Evolutionary conservation across 768 basidiomycete species (phyloP).

Genomic region (Mycena olivaceomarginata): DNA sequence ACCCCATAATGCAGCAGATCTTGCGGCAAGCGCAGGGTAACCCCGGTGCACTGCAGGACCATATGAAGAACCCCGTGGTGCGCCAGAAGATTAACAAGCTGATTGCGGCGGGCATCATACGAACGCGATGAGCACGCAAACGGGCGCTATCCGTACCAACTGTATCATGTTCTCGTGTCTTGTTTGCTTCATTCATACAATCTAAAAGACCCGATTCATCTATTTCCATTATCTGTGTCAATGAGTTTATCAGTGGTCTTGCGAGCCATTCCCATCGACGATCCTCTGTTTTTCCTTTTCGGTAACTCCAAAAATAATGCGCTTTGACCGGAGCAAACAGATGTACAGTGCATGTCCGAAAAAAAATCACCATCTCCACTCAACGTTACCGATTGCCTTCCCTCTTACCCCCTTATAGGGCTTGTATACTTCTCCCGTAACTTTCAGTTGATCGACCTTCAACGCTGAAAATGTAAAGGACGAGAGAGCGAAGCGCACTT

Average conservation of each 20-base stretch:
- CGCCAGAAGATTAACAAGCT: constrained; percentile 91
- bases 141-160: background rate
- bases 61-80: constrained; percentile 95
- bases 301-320: background rate
- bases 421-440: constrained; percentile 89
- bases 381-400: constrained; percentile 78
- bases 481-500: constrained; percentile 82
- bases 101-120: constrained; percentile 95
- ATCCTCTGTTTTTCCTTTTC: background rate
- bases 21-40: constrained; percentile 95
- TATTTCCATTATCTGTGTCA: background rate
- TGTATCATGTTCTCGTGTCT: constrained; percentile 24
- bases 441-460: constrained; percentile 90
- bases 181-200: constrained; percentile 21
- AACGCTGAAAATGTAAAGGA: constrained; percentile 86
- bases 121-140: constrained; percentile 74
- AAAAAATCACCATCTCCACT: constrained; percentile 75
- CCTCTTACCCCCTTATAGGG: constrained; percentile 94
- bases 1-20: constrained; percentile 96
- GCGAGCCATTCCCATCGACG: too few relatives aligned
- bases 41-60: constrained; percentile 93
- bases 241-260: background rate
- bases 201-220: background rate
- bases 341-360: background rate
- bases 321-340: constrained; percentile 19